Base-by-base conservation (phyloP, 805 yeast genomes). In the Komagataella mondaviorum region DNA sequence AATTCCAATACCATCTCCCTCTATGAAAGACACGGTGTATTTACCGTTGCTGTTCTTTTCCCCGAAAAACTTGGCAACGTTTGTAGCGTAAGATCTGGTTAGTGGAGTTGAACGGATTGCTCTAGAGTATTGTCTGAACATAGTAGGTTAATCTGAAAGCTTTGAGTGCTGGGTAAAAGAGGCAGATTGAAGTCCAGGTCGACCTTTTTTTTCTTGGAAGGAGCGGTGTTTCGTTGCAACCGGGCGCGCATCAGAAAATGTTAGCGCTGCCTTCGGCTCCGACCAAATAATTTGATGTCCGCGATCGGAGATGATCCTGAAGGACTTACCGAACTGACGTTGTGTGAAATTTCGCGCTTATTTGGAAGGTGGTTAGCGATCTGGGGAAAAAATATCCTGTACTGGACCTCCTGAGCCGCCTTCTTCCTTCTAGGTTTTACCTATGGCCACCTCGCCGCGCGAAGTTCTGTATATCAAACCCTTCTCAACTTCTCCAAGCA, bases 1-100 rank as follows among this genome's bases (percentile, higher is more conserved):
- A 50, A 83, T 78, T 62, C 99, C 99, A 60, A 91, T 89, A 77
- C 99, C 99, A 67, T 91, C 98, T 73, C 98, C 98, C 73, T 90
- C 97, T 62, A 93, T 91, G 74, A 93, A 77, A 47, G 99, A 91
- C 56, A 93, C 99, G 51, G 88, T 81, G 75, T 81, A 91, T 63
- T 85, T 86, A 57, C 98, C 98, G 55, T 85, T 80, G 55, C 83
- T 72, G 55, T 77, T 77, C 65, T 79, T 81, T 57, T 67, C 53
- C 56, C 88, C 87, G 56, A 81, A 74, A 71, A 76, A 82, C 66
- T 81, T 83, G 60, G 87, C 85, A 56, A 82, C 81, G 52, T 68
- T 36, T 23, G 46, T 50, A 43, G 49, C 46, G 47, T 47, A 50
- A 18, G 47, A 20, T 47, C 52, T 51, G 50, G 48, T 30, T 48